These are phyloP conservation scores for Alternaria brassicicola DNA, from an alignment of 2,329 filamentous ascomycete genomes.

Conservation along the genomic window DNA sequence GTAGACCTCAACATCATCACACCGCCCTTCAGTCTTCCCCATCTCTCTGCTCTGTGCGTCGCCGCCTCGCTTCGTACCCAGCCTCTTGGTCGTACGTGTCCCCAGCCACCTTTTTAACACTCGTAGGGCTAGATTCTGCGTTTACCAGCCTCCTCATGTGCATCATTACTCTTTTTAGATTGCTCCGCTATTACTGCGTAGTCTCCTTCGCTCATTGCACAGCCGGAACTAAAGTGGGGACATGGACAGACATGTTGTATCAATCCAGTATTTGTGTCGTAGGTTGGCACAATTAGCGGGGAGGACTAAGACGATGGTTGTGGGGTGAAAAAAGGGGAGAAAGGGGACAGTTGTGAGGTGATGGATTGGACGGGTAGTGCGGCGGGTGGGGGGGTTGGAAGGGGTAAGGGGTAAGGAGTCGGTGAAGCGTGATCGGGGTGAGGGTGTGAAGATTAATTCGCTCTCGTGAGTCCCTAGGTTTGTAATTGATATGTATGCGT, in stretches of 20 bases:
- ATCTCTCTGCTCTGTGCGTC: not conserved
- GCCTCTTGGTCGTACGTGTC: not conserved
- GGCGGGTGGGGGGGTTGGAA: not conserved
- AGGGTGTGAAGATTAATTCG: not conserved
- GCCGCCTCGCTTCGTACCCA: not conserved
- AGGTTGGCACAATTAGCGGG: no score
- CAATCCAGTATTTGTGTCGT: not conserved
- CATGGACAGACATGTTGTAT: no score
- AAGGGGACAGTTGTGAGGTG: not conserved
- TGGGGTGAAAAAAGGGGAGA: no score
- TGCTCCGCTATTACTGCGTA: not conserved
- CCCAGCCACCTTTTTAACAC: not conserved
- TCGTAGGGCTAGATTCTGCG: not conserved
- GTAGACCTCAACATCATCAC: not conserved
- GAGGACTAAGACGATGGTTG: no score
- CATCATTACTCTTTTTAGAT: not conserved
- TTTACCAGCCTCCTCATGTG: not conserved
- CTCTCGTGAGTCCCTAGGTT: not conserved
- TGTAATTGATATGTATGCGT: slow-evolving; percentile 5
- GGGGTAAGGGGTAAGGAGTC: not conserved
- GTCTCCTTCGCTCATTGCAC: no score
- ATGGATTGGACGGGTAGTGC: not conserved
- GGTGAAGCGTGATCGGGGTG: not conserved
- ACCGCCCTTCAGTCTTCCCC: not conserved
- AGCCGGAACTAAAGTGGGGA: no score